Evolutionary conservation across 2,329 filamentous ascomycete genomes (phyloP), one percentile per base, ranked within the genome.

Genomic region (Plenodomus biglobosus): DNA sequence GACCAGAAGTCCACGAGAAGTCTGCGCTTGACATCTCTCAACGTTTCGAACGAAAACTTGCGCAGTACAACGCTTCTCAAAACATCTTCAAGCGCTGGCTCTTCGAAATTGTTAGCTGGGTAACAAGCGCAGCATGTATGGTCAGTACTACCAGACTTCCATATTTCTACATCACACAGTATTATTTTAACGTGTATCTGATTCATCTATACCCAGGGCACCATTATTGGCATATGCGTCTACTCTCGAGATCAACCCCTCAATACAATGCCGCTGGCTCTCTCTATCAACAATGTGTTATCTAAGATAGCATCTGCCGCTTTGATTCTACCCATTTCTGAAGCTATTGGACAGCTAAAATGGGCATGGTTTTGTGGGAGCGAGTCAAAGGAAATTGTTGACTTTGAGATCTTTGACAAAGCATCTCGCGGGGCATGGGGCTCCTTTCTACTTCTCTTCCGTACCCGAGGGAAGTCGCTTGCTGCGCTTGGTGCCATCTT

Each of bases 401-500:
- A 69, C 36, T 67, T 69, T n/a, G 65, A 69, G 21, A 62, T 65
- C 0, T 70, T 68, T 27, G 66, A 69, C 13, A 64, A 66, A 21
- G 62, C 64, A 8, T 61, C 61, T 1, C 38, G 62, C 3, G 64
- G 62, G 0, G 51, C 59, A 10, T 62, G 56, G 57, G 58, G 64
- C 0, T 54, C 61, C 1, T 35, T 61, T 1, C 19, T 65, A 13
- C 52, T 66, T 1, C 37, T 61, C 3, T 46, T 52, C 8, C 52
- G 57, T 3, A 62, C 53, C 2, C 62, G 52, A 41, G 56, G 59
- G 10, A 59, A 40, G 19, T 56, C 59, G 2, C 40, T 68, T 1
- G 55, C 59, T 27, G 50, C 58, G 1, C 6, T 63, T 10, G 59
- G 60, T 7, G 61, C 62, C 1, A 20, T 55, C 2, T 22, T 66